Percentiles rank a stretch among this genome's conserved stretches.
Conservation (phyloP, 345 rosid genomes). For the Nephelium lappaceum region DNA sequence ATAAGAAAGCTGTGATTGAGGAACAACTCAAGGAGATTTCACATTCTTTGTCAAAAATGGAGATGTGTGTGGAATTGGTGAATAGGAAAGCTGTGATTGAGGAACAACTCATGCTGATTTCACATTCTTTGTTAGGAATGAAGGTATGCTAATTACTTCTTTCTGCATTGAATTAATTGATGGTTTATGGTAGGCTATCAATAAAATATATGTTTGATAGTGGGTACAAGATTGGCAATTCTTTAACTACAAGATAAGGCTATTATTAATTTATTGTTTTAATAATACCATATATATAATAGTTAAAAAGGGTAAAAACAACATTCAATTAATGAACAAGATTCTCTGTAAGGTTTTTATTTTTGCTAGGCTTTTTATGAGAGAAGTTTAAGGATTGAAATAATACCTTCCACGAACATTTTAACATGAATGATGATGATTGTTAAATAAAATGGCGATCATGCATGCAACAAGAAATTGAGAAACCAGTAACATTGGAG, state of each 20-base stretch:
- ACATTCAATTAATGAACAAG: not conserved
- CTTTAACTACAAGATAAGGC: not conserved
- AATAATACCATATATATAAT: not conserved
- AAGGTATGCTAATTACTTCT: slow-evolving; percentile 42
- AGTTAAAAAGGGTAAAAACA: not conserved
- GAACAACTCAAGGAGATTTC: slow-evolving; percentile 57
- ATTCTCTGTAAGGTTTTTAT: no score
- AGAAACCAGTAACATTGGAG: slow-evolving; percentile 33
- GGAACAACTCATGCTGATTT: slow-evolving; percentile 55
- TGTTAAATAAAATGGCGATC: slow-evolving; percentile 8
- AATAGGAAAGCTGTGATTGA: slow-evolving; percentile 30
- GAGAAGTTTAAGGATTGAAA: no score
- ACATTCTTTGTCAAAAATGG: slow-evolving; percentile 44
- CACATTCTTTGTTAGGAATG: slow-evolving; percentile 46
- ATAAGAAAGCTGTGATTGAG: slow-evolving; percentile 57
- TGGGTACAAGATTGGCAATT: not conserved
- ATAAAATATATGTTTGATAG: not conserved
- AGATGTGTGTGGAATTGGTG: not conserved
- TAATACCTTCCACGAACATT: no score
- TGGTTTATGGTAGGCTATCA: not conserved
- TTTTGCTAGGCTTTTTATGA: no score
- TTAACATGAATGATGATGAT: not conserved
- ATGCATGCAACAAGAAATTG: slow-evolving; percentile 57
- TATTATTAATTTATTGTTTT: not conserved
- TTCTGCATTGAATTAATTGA: not conserved